phyloP scores from a whole-genome alignment of 805 yeast species.

The Cyberlindnera japonica region DNA sequence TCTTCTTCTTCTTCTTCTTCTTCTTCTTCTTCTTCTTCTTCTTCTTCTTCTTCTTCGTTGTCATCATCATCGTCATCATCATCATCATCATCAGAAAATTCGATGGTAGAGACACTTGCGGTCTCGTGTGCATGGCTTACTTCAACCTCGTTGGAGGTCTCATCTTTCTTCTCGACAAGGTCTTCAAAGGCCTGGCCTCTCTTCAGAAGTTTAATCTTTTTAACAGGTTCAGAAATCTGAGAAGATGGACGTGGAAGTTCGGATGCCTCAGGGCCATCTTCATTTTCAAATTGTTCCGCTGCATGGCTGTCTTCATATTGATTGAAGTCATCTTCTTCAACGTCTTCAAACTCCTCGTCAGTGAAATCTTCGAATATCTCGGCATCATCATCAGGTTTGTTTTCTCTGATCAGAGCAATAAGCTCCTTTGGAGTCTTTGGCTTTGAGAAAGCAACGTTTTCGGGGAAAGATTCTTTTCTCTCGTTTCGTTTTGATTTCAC shows the following conservation, averaged over 20 bases:
- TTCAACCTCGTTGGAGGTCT: constrained; percentile 1
- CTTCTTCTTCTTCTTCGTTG: constrained; percentile 1
- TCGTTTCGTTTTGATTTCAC: background rate
- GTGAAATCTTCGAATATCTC: constrained; percentile 25
- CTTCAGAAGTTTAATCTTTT: constrained; percentile 33
- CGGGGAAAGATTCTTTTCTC: background rate
- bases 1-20: background rate
- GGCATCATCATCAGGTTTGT: constrained; percentile 13
- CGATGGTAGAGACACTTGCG: constrained; percentile 18
- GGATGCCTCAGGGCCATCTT: constrained; percentile 2
- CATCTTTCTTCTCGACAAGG: constrained; percentile 8
- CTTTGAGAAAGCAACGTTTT: constrained; percentile 7
- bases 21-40: background rate
- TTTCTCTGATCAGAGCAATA: constrained; percentile 19
- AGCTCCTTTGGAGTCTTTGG: constrained; percentile 22
- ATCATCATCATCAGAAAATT: constrained; percentile 21
- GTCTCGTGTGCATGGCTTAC: constrained; percentile 3
- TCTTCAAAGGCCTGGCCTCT: constrained; percentile 34
- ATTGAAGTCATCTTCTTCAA: constrained; percentile 2
- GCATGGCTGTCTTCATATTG: background rate
- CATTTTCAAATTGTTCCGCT: constrained; percentile 3
- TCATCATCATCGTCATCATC: constrained; percentile 10
- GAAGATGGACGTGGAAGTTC: constrained; percentile 4
- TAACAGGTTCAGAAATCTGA: constrained; percentile 13
- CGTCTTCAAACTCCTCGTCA: constrained; percentile 19